Conservation (phyloP, 306 rosid genomes). For the Malus asiatica region DNA sequence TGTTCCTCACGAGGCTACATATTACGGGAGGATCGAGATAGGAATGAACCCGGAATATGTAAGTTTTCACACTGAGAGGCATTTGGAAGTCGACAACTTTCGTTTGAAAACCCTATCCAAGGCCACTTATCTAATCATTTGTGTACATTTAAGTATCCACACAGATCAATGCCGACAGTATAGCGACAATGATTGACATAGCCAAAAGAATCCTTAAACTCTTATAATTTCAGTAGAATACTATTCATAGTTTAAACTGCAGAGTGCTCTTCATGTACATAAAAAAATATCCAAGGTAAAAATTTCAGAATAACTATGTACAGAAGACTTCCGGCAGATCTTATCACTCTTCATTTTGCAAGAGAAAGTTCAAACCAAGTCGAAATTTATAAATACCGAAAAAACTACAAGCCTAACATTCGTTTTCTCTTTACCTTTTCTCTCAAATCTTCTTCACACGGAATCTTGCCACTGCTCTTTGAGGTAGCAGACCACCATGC, state of each 20-base stretch:
- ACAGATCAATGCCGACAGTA: not conserved
- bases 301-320: slow-evolving; percentile 2
- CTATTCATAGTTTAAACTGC: too few species aligned
- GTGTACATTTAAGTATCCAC: too few species aligned
- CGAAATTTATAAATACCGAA: slow-evolving; percentile 6
- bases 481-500: slow-evolving; percentile 72
- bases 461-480: slow-evolving; percentile 35
- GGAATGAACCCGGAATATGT: too few species aligned
- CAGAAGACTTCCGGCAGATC: not conserved
- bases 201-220: not conserved
- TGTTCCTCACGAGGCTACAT: too few species aligned
- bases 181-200: not conserved
- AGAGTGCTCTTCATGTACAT: too few species aligned
- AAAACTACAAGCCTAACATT: slow-evolving; percentile 49
- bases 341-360: not conserved
- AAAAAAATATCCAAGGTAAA: not conserved
- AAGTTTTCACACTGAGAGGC: too few species aligned
- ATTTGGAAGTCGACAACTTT: too few species aligned
- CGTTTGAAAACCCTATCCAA: too few species aligned
- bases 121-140: too few species aligned
- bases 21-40: too few species aligned
- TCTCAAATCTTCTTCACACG: slow-evolving; percentile 50
- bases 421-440: slow-evolving; percentile 42
- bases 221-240: too few species aligned
- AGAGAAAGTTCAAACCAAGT: not conserved